Conservation (phyloP, 1,284 basidiomycete species). For the Tausonia pullulans region DNA sequence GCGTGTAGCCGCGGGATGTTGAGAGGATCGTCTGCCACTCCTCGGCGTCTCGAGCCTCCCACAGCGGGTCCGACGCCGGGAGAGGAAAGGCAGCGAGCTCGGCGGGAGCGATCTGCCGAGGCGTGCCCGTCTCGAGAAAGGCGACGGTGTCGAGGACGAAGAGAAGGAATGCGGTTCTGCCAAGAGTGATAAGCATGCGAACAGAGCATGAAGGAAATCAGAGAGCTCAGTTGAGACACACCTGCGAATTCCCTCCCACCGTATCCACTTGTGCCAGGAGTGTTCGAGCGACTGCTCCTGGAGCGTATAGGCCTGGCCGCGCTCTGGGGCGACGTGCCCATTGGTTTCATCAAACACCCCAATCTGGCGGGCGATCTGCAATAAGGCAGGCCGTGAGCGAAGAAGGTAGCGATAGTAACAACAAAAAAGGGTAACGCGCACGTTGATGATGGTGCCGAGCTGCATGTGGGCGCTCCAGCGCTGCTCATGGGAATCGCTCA, state of each 20-base stretch:
- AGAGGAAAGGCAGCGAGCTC: conserved; percentile 34
- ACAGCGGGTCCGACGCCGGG: conserved; percentile 35
- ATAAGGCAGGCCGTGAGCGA: background rate
- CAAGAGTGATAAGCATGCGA: too few species aligned
- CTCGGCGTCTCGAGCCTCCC: conserved; percentile 33
- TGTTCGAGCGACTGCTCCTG: conserved; percentile 23
- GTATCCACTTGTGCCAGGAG: conserved; percentile 37
- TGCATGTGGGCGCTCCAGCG: conserved; percentile 33
- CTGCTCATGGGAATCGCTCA: conserved; percentile 32
- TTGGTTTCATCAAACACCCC: conserved; percentile 28
- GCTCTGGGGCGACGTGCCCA: background rate
- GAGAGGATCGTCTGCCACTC: conserved; percentile 32
- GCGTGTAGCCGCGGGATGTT: conserved; percentile 24
- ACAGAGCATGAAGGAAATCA: too few species aligned
- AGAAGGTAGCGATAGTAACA: background rate
- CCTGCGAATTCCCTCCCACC: conserved; percentile 29
- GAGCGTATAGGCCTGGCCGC: background rate
- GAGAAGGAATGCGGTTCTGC: conserved; percentile 34
- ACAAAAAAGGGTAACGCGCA: conserved; percentile 14
- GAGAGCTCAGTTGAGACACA: background rate
- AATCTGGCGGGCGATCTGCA: conserved; percentile 34
- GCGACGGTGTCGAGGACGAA: conserved; percentile 38
- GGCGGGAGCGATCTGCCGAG: conserved; percentile 29
- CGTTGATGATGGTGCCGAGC: conserved; percentile 34
- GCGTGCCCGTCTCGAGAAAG: conserved; percentile 35